A percentile compares a stretch with the other conserved stretches of the same genome.
Evolutionary conservation across 2,329 filamentous ascomycete species (phyloP).

Genomic region (Beauveria pseudobassiana): DNA sequence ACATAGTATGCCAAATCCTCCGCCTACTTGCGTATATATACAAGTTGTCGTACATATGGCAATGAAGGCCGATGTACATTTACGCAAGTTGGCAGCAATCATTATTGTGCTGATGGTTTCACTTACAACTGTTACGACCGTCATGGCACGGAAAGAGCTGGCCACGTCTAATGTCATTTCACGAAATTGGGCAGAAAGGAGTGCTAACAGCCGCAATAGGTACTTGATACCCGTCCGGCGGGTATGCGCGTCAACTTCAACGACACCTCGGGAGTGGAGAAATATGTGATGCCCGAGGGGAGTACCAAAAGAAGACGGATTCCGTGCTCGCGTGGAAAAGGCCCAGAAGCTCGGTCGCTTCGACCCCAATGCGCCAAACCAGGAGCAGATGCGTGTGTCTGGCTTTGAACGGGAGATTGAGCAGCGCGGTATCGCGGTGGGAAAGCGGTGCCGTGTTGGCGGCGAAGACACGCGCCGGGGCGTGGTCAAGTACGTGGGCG

Average conservation of each 20-base stretch:
- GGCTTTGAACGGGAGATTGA: conserved; percentile 63
- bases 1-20: neutral
- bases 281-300: conserved; percentile 79
- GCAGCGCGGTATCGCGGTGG: conserved; percentile 57
- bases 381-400: conserved; percentile 64
- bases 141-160: neutral
- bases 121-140: neutral
- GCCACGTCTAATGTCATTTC: neutral
- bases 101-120: neutral
- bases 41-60: neutral
- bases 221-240: conserved; percentile 71
- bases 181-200: neutral
- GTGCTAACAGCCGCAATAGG: conserved; percentile 39
- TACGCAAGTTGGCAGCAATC: neutral
- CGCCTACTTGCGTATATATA: neutral
- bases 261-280: conserved; percentile 74
- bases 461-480: conserved; percentile 64
- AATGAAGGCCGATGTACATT: no score
- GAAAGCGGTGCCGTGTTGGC: conserved; percentile 57
- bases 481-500: conserved; percentile 62
- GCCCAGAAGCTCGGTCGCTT: conserved; percentile 93
- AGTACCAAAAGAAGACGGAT: conserved; percentile 81
- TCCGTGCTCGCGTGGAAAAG: conserved; percentile 95
- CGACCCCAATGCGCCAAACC: conserved; percentile 71
- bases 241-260: conserved; percentile 70